Evolutionary conservation across 140 eudicot genomes (phyloP).

Genomic region (Oenanthe javanica): DNA sequence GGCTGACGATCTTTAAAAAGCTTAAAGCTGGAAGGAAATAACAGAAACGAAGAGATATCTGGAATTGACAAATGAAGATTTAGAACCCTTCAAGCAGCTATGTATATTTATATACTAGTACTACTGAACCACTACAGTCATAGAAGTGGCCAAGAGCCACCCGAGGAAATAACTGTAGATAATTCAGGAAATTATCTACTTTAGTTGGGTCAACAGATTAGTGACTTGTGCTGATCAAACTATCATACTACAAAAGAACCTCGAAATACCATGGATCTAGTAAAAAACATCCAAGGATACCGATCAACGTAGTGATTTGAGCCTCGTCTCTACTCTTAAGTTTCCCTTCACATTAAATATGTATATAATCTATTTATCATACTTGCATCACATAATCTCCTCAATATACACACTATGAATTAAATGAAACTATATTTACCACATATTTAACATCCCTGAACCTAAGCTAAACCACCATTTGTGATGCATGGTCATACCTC

Average conservation of each 20-base stretch:
- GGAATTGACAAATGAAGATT: neutral
- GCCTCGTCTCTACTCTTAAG: neutral
- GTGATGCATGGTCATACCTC: slow-evolving; percentile 47
- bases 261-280: neutral
- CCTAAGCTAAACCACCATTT: neutral
- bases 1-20: neutral
- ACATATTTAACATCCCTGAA: neutral
- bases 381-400: neutral
- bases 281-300: neutral
- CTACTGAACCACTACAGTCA: neutral
- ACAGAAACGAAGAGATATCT: neutral
- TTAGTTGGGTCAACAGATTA: neutral
- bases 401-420: neutral
- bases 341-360: too few species aligned
- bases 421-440: neutral
- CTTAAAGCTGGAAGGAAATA: neutral
- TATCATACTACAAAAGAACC: neutral
- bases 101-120: neutral
- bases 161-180: neutral
- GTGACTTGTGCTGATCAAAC: neutral
- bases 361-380: neutral
- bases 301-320: neutral
- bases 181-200: neutral
- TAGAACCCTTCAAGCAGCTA: neutral
- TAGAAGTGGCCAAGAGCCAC: neutral